Evolutionary conservation across 148 eudicot species (phyloP), one percentile per base, ranked within the genome.

Genomic region (Selenicereus undatus): DNA sequence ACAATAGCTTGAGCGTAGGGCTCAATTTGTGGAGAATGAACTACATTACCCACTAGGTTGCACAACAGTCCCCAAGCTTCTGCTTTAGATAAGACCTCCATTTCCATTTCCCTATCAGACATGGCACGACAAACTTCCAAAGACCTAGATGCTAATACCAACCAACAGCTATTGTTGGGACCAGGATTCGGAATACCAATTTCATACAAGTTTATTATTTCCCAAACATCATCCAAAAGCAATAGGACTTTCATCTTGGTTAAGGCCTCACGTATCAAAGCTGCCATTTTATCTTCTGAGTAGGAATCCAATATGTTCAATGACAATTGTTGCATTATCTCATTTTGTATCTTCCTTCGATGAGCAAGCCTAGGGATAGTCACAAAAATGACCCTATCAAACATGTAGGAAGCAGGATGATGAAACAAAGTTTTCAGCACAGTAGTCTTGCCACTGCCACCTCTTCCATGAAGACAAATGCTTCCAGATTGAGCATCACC

Each of bases 191-290:
- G 80, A 64, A 82, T 22, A 22, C 85, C 85, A 4, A 75, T 24
- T 78, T 79, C 85, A 50, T 74, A 42, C 82, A 83, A 78, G 79
- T 83, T 69, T 27, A 83, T 79, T 30, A 20, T 17, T 74, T 66
- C 82, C 69, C 79, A 35, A 74, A 75, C 82, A 83, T 83, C 79
- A 75, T 83, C 85, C 75, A 83, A 75, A 79, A 83, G 75, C 30
- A 79, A 30, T 30, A 79, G 64, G 58, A 79, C 17, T 43, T 69
- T 75, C 74, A 29, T 51, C 48, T n/a, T 27, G 0, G 68, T 54
- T 24, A 79, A 80, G 24, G 70, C 72, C 12, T 56, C 21, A 21
- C 16, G 48, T 14, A 77, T 77, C 29, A 56, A 56, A 62, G 26
- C 29, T 30, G 48, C 56, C 68, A 56, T 71, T 71, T 82, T 76